These are phyloP conservation scores for Saussurea involucrata DNA, from an alignment of 129 eudicot genomes.

Conservation along the genomic window DNA sequence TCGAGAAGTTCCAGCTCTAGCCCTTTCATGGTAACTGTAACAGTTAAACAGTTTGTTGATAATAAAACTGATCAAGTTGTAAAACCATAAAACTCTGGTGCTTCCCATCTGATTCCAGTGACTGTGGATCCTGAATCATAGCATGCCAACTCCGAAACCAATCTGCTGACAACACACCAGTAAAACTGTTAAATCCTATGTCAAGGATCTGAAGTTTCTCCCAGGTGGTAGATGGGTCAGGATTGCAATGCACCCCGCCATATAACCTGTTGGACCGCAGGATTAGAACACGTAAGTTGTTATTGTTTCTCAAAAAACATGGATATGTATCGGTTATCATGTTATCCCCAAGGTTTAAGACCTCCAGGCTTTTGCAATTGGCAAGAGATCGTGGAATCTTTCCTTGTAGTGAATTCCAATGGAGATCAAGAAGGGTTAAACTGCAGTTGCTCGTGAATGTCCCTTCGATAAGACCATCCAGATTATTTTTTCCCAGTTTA, in stretches of 20 bases:
- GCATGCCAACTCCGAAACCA: neutral
- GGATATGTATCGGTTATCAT: constrained; percentile 20
- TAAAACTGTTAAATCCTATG: constrained; percentile 18
- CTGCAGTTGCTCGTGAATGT: neutral
- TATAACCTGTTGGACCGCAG: constrained; percentile 26
- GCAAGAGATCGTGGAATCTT: constrained; percentile 19
- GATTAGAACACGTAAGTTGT: constrained; percentile 20
- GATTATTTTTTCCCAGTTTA: constrained; percentile 10
- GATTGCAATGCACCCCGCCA: neutral
- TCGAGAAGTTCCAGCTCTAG: constrained; percentile 6
- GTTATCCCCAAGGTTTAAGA: constrained; percentile 19
- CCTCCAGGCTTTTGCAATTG: constrained; percentile 16
- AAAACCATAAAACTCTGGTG: neutral
- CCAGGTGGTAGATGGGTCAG: neutral
- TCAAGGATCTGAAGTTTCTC: constrained; percentile 24
- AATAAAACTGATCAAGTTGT: neutral
- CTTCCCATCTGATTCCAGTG: neutral
- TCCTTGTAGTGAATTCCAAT: constrained; percentile 14
- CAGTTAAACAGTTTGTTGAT: neutral
- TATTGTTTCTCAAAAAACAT: constrained; percentile 11
- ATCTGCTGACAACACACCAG: neutral
- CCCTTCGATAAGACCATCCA: neutral
- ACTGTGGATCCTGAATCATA: constrained; percentile 1
- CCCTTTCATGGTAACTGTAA: neutral
- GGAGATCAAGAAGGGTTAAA: constrained; percentile 1